These are phyloP conservation scores for Mycena filopes DNA, from an alignment of 768 basidiomycete species.

Conservation along the genomic window DNA sequence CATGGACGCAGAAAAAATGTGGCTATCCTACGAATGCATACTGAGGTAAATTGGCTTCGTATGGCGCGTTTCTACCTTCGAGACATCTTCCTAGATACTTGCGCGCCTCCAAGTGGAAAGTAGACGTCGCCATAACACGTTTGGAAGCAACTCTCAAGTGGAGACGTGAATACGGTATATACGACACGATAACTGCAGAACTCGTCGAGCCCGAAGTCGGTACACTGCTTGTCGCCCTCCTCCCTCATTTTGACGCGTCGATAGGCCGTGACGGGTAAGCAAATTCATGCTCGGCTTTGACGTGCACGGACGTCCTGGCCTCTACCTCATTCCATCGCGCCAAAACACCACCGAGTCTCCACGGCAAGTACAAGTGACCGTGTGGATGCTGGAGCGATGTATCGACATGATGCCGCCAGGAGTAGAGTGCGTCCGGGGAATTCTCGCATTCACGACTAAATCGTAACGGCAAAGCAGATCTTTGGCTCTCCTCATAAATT, in stretches of 20 bases:
- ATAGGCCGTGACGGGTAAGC: slow-evolving; percentile 85
- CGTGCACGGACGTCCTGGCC: slow-evolving; percentile 66
- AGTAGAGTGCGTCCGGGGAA: slow-evolving; percentile 68
- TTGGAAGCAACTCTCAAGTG: slow-evolving; percentile 80
- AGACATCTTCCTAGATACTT: slow-evolving; percentile 62
- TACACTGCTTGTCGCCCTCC: slow-evolving; percentile 3
- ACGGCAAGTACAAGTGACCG: slow-evolving; percentile 76
- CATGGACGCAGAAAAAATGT: slow-evolving; percentile 77
- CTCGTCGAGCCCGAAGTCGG: slow-evolving; percentile 81
- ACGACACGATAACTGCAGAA: slow-evolving; percentile 67
- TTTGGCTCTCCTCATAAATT: slow-evolving; percentile 79
- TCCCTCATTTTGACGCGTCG: slow-evolving; percentile 17
- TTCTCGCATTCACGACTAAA: neutral
- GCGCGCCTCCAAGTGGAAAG: slow-evolving; percentile 82
- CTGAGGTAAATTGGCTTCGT: slow-evolving; percentile 56
- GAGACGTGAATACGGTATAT: slow-evolving; percentile 83
- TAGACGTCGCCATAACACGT: slow-evolving; percentile 65
- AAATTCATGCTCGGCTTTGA: slow-evolving; percentile 84
- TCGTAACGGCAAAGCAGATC: slow-evolving; percentile 55
- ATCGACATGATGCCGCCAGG: slow-evolving; percentile 84
- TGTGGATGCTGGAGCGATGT: slow-evolving; percentile 82
- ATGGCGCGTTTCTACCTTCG: no score
- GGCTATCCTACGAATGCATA: slow-evolving; percentile 83
- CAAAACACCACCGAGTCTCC: slow-evolving; percentile 82
- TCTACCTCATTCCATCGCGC: slow-evolving; percentile 56